Percentiles rank a stretch among this genome's conserved stretches.
phyloP scores from a whole-genome alignment of 805 yeast genomes.

The Wickerhamiella kurtzmanii region DNA sequence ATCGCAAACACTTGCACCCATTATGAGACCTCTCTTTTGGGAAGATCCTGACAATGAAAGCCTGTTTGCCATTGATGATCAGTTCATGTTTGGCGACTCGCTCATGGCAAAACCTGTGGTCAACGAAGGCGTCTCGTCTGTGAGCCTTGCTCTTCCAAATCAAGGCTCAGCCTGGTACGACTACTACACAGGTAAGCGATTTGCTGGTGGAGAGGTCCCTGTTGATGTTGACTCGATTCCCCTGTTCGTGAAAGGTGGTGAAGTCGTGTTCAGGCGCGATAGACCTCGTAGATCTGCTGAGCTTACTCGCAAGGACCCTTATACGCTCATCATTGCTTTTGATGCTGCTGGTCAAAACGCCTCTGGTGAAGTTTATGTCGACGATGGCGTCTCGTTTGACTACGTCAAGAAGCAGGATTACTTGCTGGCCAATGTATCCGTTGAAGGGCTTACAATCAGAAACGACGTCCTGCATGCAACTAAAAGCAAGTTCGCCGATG shows the following conservation, averaged over 20 bases:
- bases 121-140: constrained; percentile 33
- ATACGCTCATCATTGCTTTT: constrained; percentile 54
- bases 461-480: constrained; percentile 10
- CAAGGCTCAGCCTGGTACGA: constrained; percentile 26
- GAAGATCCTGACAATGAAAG: constrained; percentile 26
- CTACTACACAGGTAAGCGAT: constrained; percentile 19
- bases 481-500: constrained; percentile 5
- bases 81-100: constrained; percentile 60
- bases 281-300: constrained; percentile 69
- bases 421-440: constrained; percentile 30
- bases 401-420: constrained; percentile 38
- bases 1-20: constrained; percentile 49
- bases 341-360: constrained; percentile 34
- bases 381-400: constrained; percentile 69
- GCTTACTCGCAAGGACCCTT: constrained; percentile 68
- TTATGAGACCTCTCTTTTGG: constrained; percentile 32
- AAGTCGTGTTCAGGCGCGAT: constrained; percentile 51
- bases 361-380: constrained; percentile 51
- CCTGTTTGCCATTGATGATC: constrained; percentile 57
- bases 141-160: constrained; percentile 38
- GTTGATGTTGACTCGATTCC: constrained; percentile 55
- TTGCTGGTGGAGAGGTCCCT: constrained; percentile 1
- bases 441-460: constrained; percentile 19
- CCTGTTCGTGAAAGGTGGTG: constrained; percentile 64
- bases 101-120: constrained; percentile 72